Percentiles rank a stretch among this genome's conserved stretches.
Evolutionary conservation across 208 protist species (phyloP).

Genomic region (Herpetomonas samuelpessoai): DNA sequence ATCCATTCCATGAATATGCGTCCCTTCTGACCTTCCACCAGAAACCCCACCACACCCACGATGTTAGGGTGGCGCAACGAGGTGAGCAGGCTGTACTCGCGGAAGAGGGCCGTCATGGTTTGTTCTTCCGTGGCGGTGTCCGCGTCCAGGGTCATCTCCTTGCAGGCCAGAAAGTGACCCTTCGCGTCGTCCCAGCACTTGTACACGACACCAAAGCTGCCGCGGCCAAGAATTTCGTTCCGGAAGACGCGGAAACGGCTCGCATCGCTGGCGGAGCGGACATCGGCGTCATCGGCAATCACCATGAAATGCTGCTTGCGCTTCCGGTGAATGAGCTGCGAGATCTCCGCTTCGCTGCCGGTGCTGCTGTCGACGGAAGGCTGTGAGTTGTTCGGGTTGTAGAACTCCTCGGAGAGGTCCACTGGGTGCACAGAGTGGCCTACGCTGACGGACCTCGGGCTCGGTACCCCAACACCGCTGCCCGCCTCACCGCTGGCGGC

Average conservation of each 20-base stretch:
- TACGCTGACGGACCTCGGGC: not conserved
- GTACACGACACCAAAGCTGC: constrained; percentile 5
- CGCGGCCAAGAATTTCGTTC: constrained; percentile 4
- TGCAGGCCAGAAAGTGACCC: constrained; percentile 14
- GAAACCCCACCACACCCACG: constrained; percentile 16
- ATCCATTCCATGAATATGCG: constrained; percentile 13
- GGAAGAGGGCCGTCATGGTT: constrained; percentile 3
- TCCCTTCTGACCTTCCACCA: not conserved
- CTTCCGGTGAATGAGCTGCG: not conserved
- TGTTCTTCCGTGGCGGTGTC: constrained; percentile 5
- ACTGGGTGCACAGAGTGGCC: not conserved
- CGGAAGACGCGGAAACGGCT: constrained; percentile 1
- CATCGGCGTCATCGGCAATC: constrained; percentile 3
- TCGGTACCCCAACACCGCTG: not conserved
- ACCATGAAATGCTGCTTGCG: constrained; percentile 3
- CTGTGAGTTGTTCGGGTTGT: not conserved
- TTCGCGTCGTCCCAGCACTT: constrained; percentile 6
- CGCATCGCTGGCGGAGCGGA: not conserved
- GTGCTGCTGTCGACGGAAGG: constrained; percentile 2
- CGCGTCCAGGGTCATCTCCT: constrained; percentile 15
- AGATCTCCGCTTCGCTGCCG: constrained; percentile 1
- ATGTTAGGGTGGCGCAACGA: constrained; percentile 20
- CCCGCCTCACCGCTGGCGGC: not conserved
- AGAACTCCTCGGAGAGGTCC: not conserved
- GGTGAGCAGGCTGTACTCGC: constrained; percentile 23